Base-by-base conservation (phyloP, 495 filamentous ascomycete genomes). In the Tuber magnatum region DNA sequence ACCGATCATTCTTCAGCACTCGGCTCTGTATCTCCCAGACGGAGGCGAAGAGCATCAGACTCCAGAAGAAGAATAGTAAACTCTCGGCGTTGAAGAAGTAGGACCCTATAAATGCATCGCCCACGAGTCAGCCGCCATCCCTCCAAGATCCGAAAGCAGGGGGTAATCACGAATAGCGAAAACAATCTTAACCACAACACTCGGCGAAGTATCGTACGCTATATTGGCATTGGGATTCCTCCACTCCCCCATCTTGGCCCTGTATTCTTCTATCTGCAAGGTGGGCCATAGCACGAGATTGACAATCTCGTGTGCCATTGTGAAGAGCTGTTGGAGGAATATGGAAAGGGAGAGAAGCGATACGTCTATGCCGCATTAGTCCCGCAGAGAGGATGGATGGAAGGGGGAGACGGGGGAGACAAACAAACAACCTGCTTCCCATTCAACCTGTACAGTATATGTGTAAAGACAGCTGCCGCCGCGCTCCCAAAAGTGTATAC, bases 41-140 rank as follows among this genome's bases (percentile, higher is more conserved):
- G 18, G 79, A 81, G 28, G 78, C 39, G 70, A 77, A 81, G 2
- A 81, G 73, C 72, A 81, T 77, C 1, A 81, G 35, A 46, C 79
- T 81, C 79, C 79, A 81, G 46, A 81, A 81, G 48, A 81, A 78
- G 78, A 81, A 81, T 7, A 81, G 68, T 28, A 81, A 61, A 41
- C 79, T 81, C 72, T 75, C 75, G 6, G 75, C 78, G 39, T 81
- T 81, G 68, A 81, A 81, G 70, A 81, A 81, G 61, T 81, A 81
- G 32, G 74, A 44, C 35, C 79, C 79, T 80, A 40, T 5, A 73
- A 41, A 72, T 7, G 22, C 8, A 56, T 56, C 28, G 14, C 38
- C 51, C 38, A 24, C n/a, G 46, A 12, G 39, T 79, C 28, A 80
- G 77, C 7, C 56, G 40, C 71, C 24, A 16, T 46, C n/a, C 40